These are phyloP conservation scores for Cytidiella melzeri DNA, from an alignment of 768 basidiomycete genomes.

Conservation along the genomic window DNA sequence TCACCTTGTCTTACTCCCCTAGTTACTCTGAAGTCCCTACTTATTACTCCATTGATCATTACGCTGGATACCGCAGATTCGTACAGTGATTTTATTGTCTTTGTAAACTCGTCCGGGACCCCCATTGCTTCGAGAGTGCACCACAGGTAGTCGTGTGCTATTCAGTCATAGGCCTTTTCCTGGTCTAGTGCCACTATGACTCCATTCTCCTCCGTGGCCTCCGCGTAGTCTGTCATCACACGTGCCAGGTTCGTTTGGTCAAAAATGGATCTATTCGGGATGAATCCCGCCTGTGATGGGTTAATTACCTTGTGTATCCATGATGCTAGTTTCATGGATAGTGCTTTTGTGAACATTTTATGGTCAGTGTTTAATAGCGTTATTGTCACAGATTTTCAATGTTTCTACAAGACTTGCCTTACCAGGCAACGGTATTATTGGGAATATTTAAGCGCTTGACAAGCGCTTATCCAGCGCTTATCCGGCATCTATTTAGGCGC, in stretches of 20 bases:
- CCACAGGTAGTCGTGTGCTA: conserved; percentile 18
- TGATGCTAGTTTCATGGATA: conserved; percentile 6
- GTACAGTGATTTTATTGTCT: conserved; percentile 12
- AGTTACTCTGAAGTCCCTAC: neutral
- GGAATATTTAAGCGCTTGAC: no score
- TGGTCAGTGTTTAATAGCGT: conserved; percentile 19
- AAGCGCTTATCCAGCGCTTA: no score
- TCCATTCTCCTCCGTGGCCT: conserved; percentile 14
- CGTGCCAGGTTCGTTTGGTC: conserved; percentile 12
- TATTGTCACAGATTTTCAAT: no score
- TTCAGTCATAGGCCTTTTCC: conserved; percentile 20
- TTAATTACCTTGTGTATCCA: conserved; percentile 4
- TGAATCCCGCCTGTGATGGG: conserved; percentile 16
- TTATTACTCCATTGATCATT: conserved; percentile 12
- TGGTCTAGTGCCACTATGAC: conserved; percentile 15
- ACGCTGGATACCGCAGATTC: conserved; percentile 10
- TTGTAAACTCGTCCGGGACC: conserved; percentile 11
- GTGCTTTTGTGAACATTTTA: conserved; percentile 13
- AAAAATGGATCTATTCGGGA: conserved; percentile 10
- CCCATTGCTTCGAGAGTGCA: neutral
- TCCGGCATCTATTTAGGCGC: no score
- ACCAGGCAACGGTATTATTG: no score
- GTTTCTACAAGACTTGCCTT: no score
- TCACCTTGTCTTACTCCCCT: conserved; percentile 20
- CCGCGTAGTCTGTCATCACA: conserved; percentile 9